Base-by-base conservation (phyloP, 495 filamentous ascomycete species). In the Physcia stellaris region DNA sequence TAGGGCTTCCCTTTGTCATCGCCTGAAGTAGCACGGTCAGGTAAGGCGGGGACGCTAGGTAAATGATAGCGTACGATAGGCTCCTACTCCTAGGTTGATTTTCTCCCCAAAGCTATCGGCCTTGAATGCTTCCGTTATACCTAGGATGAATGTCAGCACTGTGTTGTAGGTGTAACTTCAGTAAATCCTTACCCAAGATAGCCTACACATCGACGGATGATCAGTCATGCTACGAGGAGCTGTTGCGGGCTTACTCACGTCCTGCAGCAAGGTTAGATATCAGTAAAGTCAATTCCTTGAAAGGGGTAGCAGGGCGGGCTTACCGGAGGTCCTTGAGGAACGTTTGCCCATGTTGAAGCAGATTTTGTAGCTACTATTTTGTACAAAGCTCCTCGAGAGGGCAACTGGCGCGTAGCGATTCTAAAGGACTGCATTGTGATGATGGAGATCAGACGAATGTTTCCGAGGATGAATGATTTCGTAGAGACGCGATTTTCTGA, bases 91-190 rank as follows among this genome's bases (percentile, higher is more conserved):
- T 39, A 98, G 71, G 67, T 95, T 96, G 70, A 96, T 94, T 77
- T 98, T 98, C 63, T 88, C 71, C 38, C 76, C 63, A 62, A 90
- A 85, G 46, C 62, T 70, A 55, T 98, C 88, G 54, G 87, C 85
- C 73, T 96, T 98, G 81, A 90, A 98, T 35, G 90, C 90, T 67
- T 98, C 90, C 37, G 90, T 96, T 67, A 98, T 92, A 66, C 88
- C 88, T 73, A 87, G 72, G 63, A 88, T 86, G 32, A 80, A 80
- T 88, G 57, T 47, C 26, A 42, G 39, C 26, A 15, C 20, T 31
- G 26, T 26, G n/a, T 24, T 40, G 24, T 24, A 35, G 48, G 32
- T 45, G 24, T 37, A 26, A 32, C 7, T 34, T 6, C n/a, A 40
- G 20, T 17, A 18, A 27, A 20, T 18, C 4, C 26, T 2, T 46